Base-by-base conservation (phyloP, 345 rosid species). In the Boechera stricta region DNA sequence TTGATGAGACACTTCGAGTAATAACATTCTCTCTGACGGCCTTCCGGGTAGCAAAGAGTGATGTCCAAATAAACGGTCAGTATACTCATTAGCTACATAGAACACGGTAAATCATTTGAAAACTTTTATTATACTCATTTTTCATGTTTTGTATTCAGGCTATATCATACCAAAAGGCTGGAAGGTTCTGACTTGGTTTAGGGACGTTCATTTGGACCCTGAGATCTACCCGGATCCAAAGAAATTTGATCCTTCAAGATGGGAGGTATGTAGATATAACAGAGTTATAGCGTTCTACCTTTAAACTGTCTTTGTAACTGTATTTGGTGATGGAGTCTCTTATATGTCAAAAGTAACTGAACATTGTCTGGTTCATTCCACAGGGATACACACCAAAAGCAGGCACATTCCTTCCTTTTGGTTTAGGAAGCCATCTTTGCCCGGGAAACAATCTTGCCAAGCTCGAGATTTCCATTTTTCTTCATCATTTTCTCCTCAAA, bases 391-490 rank as follows among this genome's bases (percentile, higher is more conserved):
- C 74, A 10, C 75, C 91, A 8, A 93, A 82, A 83, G 86, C 94
- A 10, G 90, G 96, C 29, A 70, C 71, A 52, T 93, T 89, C 81
- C 90, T 93, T 73, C 97, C 93, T 42, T 93, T 93, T 69, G 98
- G 98, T 73, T 88, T 84, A 62, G 95, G 98, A 76, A 88, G 91
- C 72, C 82, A 87, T 78, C 62, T 91, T 45, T 93, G 97, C 75
- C 97, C 97, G 9, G 98, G 98, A 79, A 91, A 91, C 58, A 93
- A 91, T 84, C 93, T 93, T 5, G 93, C 95, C 16, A 93, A 88
- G 84, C 87, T 93, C 33, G 98, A 91, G 77, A 88, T 93, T 39
- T 71, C 93, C 6, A 83, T 89, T 16, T 93, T 89, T 64, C 90
- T 93, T 71, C 98, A 93, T 52, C 82, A 91, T 82, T 93, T 93